A percentile compares a stretch with the other conserved stretches of the same genome.
phyloP scores from a whole-genome alignment of 331 rosid genomes.

The Malus hybrid region DNA sequence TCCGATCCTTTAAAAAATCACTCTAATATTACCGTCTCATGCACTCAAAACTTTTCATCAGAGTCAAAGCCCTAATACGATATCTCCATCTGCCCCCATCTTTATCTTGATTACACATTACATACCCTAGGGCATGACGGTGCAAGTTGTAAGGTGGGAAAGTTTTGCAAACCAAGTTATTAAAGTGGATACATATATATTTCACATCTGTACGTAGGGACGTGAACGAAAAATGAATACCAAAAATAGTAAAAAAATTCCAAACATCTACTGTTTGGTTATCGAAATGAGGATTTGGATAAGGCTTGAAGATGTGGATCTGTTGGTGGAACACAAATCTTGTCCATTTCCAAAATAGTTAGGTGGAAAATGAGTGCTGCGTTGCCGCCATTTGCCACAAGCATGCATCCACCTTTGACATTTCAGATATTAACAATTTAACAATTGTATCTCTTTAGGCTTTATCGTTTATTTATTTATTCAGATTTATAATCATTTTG shows the following conservation, averaged over 20 bases:
- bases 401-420: neutral
- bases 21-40: too few species aligned
- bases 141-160: slow-evolving; percentile 28
- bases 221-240: neutral
- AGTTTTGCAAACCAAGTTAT: slow-evolving; percentile 34
- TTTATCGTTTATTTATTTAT: neutral
- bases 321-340: slow-evolving; percentile 75
- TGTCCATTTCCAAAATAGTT: slow-evolving; percentile 24
- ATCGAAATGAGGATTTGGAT: slow-evolving; percentile 37
- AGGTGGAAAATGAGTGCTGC: slow-evolving; percentile 46
- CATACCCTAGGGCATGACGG: slow-evolving; percentile 25
- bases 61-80: neutral
- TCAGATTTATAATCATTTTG: neutral
- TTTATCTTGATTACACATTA: slow-evolving; percentile 10
- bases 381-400: neutral
- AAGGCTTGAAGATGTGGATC: slow-evolving; percentile 52
- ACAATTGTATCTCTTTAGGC: neutral
- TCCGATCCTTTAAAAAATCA: too few species aligned
- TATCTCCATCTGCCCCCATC: neutral
- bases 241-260: neutral
- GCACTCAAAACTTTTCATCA: too few species aligned
- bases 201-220: slow-evolving; percentile 27
- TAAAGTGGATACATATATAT: neutral
- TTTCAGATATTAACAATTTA: neutral
- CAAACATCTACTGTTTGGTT: neutral